Evolutionary conservation across 768 basidiomycete species (phyloP), one percentile per base, ranked within the genome.

Genomic region (Phylloporus rhodoxanthus): DNA sequence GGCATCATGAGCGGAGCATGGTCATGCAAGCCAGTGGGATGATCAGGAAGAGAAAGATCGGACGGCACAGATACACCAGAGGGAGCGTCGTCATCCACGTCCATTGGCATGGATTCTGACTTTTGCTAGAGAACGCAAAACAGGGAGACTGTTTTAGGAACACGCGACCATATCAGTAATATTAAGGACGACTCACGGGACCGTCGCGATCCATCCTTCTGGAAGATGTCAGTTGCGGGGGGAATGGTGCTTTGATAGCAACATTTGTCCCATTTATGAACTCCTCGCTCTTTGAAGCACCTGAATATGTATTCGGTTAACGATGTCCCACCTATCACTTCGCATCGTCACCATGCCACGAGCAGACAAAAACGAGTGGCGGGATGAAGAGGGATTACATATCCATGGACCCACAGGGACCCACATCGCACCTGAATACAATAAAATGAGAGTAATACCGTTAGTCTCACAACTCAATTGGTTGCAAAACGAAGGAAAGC

Each of bases 341-440:
- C 57, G 32, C 50, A 51, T 45, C 50, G 47, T 57, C 47, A 48
- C 59, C 21, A 54, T 11, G 23, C 17, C 15, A 37, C 11, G n/a
- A 19, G 33, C 25, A 41, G 36, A 55, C 51, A 61, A 61, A 49
- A 53, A 58, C 49, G 55, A 56, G 44, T 42, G 20, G 29, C 10
- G 23, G 32, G 42, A 43, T 13, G 43, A 15, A 36, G 44, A 47
- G 14, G 21, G 13, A 40, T 10, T 21, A 42, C 9, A 17, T 23
- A 33, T 28, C 17, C 41, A 21, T 39, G 61, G 57, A 56, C 57
- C 62, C 9, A 64, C 59, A 56, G 17, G 50, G 62, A 53, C 59
- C 59, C 48, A 61, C 61, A 58, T 1, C 6, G 33, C 25, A 58
- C 56, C 45, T 43, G 39, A 52, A 39, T 41, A 62, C 48, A 64